Base-by-base conservation (phyloP, 192 early-diverging fungal genomes). In the Dissophora ornata region DNA sequence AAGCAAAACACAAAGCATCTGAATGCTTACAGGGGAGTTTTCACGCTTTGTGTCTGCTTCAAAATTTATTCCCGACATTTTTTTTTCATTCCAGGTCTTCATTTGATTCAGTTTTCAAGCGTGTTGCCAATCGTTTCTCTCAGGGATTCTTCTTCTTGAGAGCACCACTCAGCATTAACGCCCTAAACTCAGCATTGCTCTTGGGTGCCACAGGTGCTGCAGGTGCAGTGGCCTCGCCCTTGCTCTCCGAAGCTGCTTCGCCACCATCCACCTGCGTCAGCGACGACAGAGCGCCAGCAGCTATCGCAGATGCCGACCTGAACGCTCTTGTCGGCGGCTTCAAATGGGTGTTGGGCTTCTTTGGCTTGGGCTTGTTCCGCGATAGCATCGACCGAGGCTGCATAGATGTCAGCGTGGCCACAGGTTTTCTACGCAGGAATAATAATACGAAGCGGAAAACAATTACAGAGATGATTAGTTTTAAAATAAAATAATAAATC, bases 181-280 rank as follows among this genome's bases (percentile, higher is more conserved):
- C 63, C 5, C 71, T 42, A 19, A 75, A 75, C 26, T 75, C 62
- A 0, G 56, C 63, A 44, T 75, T 75, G 15, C 46, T 57, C 57
- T 67, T 66, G 22, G 62, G 67, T 33, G 38, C 36, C 25, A 47
- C 25, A 2, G 65, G 33, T 0, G 22, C 41, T 22, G 46, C 46
- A 18, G 34, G n/a, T 45, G 34, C n/a, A n/a, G n/a, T n/a, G n/a
- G n/a, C 46, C 0, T 29, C n/a, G 2, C 9, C 36, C 13, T 38
- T 38, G 36, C 36, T 38, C n/a, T n/a, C n/a, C n/a, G n/a, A 38
- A 9, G 36, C 36, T 12, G 12, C 41, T 4, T 26, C 28, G 7
- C 34, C 47, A 8, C 28, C 40, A 32, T 25, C 15, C n/a, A n/a
- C n/a, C n/a, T n/a, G n/a, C n/a, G n/a, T n/a, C n/a, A n/a, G n/a